Evolutionary conservation across 108 stramenopile species (phyloP).

Genomic region (Asterionellopsis glacialis): DNA sequence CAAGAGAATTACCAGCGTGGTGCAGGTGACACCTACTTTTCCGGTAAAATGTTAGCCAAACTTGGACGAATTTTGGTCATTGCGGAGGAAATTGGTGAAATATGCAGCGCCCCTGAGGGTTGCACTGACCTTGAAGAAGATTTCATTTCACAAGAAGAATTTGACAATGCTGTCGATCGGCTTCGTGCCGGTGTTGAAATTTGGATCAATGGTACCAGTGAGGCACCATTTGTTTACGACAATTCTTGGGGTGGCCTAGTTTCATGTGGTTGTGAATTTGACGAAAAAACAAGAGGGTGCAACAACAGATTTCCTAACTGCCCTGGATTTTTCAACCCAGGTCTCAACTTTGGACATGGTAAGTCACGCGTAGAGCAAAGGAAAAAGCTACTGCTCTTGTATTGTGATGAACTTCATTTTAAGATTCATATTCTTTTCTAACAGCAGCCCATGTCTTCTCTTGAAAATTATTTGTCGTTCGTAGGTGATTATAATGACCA

Average conservation of each 20-base stretch:
- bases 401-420: too few relatives aligned
- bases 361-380: slow-evolving; percentile 2
- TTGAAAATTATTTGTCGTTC: neutral
- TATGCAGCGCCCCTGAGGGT: slow-evolving; percentile 30
- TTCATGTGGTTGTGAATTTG: slow-evolving; percentile 84
- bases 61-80: slow-evolving; percentile 82
- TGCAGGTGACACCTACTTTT: slow-evolving; percentile 95
- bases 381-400: too few relatives aligned
- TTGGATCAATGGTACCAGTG: slow-evolving; percentile 90
- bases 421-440: too few relatives aligned
- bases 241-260: slow-evolving; percentile 86
- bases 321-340: slow-evolving; percentile 75
- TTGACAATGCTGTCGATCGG: slow-evolving; percentile 36
- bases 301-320: slow-evolving; percentile 77
- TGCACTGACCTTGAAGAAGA: slow-evolving; percentile 20
- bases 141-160: slow-evolving; percentile 44
- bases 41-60: slow-evolving; percentile 91
- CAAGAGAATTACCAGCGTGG: slow-evolving; percentile 77
- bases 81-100: slow-evolving; percentile 60
- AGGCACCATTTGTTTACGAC: slow-evolving; percentile 84
- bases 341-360: slow-evolving; percentile 86
- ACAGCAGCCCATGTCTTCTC: too few relatives aligned
- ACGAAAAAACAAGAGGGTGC: slow-evolving; percentile 49
- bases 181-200: slow-evolving; percentile 65
- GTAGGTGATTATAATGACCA: slow-evolving; percentile 90